These are phyloP conservation scores for Solanum bulbocastanum DNA, from an alignment of 257 asterid genomes.

Conservation along the genomic window DNA sequence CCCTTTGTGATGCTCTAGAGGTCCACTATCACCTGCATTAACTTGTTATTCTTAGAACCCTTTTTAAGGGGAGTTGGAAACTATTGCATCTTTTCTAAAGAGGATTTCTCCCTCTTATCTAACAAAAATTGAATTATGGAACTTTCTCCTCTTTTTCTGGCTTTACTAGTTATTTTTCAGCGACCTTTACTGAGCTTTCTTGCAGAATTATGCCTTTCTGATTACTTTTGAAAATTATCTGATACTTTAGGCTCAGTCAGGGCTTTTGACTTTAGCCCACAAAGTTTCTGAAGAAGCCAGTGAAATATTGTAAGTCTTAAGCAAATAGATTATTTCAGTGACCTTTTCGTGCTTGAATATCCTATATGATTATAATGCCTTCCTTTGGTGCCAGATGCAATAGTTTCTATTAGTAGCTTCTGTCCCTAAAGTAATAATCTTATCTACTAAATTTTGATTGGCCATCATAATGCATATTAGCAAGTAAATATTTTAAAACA, in stretches of 20 bases:
- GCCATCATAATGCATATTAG: background rate
- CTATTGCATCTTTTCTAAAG: background rate
- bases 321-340: background rate
- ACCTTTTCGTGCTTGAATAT: background rate
- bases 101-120: background rate
- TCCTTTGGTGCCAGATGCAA: background rate
- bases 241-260: background rate
- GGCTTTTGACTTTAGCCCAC: background rate
- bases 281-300: background rate
- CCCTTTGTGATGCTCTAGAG: background rate
- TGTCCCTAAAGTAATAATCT: background rate
- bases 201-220: background rate
- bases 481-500: background rate
- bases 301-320: background rate
- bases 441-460: background rate
- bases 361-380: background rate
- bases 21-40: background rate
- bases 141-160: background rate
- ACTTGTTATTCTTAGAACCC: background rate
- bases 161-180: background rate
- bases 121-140: background rate
- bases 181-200: background rate
- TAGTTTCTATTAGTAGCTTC: background rate
- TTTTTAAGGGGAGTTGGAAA: background rate
- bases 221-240: background rate